A percentile compares a stretch with the other conserved stretches of the same genome.
These are phyloP conservation scores for Thalassiosira profunda DNA, from an alignment of 108 stramenopile genomes.

Conservation along the genomic window DNA sequence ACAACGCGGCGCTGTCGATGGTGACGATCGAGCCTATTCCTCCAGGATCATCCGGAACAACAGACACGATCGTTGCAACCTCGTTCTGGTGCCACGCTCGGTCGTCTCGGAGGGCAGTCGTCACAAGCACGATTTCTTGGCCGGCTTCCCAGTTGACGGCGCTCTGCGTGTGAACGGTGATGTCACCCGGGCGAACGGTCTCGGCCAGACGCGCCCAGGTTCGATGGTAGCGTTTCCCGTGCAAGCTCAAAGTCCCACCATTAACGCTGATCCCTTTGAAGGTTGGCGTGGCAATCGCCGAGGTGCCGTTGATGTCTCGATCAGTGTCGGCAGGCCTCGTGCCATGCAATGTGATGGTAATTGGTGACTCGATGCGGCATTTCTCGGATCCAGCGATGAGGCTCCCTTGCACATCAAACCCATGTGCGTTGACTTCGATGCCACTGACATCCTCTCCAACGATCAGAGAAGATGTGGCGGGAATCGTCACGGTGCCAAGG, in stretches of 20 bases:
- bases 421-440: slow-evolving; percentile 17
- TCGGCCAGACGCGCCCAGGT: slow-evolving; percentile 27
- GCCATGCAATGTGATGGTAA: slow-evolving; percentile 20
- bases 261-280: too few relatives aligned
- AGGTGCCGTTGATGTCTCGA: slow-evolving; percentile 15
- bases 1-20: slow-evolving; percentile 9
- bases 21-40: slow-evolving; percentile 3
- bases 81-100: slow-evolving; percentile 12
- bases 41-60: slow-evolving; percentile 1
- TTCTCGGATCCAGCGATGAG: slow-evolving; percentile 9
- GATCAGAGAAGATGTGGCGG: slow-evolving; percentile 3
- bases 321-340: background rate
- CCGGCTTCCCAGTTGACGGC: background rate
- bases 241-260: slow-evolving; percentile 1
- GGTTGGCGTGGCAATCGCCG: too few relatives aligned
- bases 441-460: slow-evolving; percentile 9
- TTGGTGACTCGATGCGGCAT: slow-evolving; percentile 15
- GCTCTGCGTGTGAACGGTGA: background rate
- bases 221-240: slow-evolving; percentile 20
- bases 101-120: background rate
- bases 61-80: slow-evolving; percentile 13
- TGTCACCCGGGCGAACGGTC: background rate
- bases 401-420: slow-evolving; percentile 12
- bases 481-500: slow-evolving; percentile 23
- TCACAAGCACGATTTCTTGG: background rate